phyloP scores from a whole-genome alignment of 2,329 filamentous ascomycete genomes.

The Sarocladium strictum region DNA sequence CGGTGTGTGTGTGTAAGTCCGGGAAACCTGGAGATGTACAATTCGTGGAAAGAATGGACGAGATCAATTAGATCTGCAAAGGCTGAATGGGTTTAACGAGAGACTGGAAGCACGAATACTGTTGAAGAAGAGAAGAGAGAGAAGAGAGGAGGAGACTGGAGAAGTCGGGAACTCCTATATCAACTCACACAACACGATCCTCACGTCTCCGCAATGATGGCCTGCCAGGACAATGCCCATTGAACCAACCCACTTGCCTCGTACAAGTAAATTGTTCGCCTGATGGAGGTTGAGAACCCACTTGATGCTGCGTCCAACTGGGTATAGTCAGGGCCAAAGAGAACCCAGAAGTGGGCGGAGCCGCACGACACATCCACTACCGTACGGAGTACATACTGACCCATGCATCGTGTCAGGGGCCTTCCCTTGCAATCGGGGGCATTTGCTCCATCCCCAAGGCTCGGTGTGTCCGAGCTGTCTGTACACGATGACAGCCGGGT shows the following conservation, averaged over 20 bases:
- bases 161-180: not conserved
- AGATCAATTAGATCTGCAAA: not conserved
- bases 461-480: not conserved
- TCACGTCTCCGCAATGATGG: not conserved
- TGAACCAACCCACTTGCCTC: not conserved
- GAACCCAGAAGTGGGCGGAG: not conserved
- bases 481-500: not conserved
- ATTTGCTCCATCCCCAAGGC: not conserved
- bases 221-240: not conserved
- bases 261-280: too few relatives aligned
- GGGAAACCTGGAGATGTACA: not conserved
- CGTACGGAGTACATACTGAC: too few relatives aligned
- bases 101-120: not conserved
- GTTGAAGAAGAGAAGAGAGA: not conserved
- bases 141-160: not conserved
- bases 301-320: not conserved
- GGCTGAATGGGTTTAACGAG: not conserved
- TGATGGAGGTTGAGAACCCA: too few relatives aligned
- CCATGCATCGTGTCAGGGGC: not conserved
- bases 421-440: too few relatives aligned
- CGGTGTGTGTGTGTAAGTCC: not conserved
- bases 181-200: too few relatives aligned
- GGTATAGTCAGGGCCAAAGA: not conserved
- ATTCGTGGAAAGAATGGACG: slow-evolving; percentile 1
- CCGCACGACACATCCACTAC: too few relatives aligned